Conservation (phyloP, 306 rosid species). For the Leucaena leucocephala region DNA sequence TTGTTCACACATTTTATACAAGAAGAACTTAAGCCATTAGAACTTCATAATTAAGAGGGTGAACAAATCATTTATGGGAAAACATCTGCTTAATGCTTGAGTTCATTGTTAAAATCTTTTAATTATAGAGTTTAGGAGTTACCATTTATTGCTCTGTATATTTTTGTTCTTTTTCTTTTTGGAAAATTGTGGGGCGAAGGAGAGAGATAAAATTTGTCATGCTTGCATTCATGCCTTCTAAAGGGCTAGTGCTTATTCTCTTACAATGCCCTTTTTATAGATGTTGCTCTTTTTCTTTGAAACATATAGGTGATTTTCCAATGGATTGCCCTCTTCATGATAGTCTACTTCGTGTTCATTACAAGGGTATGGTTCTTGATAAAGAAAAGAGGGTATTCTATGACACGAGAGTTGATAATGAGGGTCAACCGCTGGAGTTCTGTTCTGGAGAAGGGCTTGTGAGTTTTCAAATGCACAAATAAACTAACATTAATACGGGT, state of each 20-base stretch:
- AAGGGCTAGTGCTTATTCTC: slow-evolving; percentile 19
- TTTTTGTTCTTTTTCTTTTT: slow-evolving; percentile 6
- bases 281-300: slow-evolving; percentile 36
- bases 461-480: slow-evolving; percentile 51
- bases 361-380: slow-evolving; percentile 79
- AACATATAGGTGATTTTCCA: slow-evolving; percentile 82
- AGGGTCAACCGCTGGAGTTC: slow-evolving; percentile 91
- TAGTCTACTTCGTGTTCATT: slow-evolving; percentile 83
- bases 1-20: slow-evolving; percentile 18
- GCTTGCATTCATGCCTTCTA: slow-evolving; percentile 13
- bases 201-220: not conserved
- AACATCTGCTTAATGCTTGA: slow-evolving; percentile 23
- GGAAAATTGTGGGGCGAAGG: slow-evolving; percentile 11
- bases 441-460: slow-evolving; percentile 97
- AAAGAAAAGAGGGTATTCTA: slow-evolving; percentile 72
- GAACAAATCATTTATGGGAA: slow-evolving; percentile 25
- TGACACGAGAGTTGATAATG: slow-evolving; percentile 81
- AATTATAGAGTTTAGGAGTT: slow-evolving; percentile 23
- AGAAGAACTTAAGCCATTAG: slow-evolving; percentile 18
- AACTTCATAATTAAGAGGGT: slow-evolving; percentile 23
- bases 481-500: not conserved
- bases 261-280: slow-evolving; percentile 23
- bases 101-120: not conserved
- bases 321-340: slow-evolving; percentile 99
- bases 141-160: not conserved